Evolutionary conservation across 768 basidiomycete species (phyloP), one percentile per base, ranked within the genome.

Genomic region (Leccinum variicolor): DNA sequence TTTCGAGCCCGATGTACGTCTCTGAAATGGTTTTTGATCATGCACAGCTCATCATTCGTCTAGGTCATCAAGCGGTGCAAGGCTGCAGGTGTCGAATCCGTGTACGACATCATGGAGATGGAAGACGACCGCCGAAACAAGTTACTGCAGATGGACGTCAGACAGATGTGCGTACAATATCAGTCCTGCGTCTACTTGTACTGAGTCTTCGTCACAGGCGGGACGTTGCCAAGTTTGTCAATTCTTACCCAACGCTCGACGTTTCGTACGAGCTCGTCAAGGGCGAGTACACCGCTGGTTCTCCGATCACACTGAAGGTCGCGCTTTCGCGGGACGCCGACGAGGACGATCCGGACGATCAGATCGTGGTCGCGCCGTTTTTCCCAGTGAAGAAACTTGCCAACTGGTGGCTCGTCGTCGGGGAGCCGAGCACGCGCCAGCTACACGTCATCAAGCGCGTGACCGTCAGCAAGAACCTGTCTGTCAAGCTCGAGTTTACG

Each of bases 41-140:
- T 13, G 19, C 21, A 45, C 46, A 5, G 36, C 11, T 63, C 29
- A 63, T 60, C 21, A 21, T 49, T 19, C 52, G 53, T 28, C 2
- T 61, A 92, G 88, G 85, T 90, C 45, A 77, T 98, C 68, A 83
- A 85, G 66, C 84, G 94, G 10, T 98, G 94, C 77, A 90, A 90
- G 68, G 83, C 80, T 0, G 89, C 86, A 7, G 83, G 83, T 8
- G 78, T 97, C 54, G 92, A 93, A 58, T 90, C 91, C 1, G 94
- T 99, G 0, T 97, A 98, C 70, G 97, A 98, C 69, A 82, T 98
- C 60, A 97, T 98, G 92, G 97, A 98, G 71, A 86, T 98, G 85
- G 97, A 98, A 68, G 96, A 98, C 64, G 89, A 90, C 57, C 81
- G 91, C 67, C 83, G 97, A 34, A 90, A 84, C 56, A 77, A 85